Conservation (phyloP, 2,329 filamentous ascomycete genomes). For the Cercospora sp. region DNA sequence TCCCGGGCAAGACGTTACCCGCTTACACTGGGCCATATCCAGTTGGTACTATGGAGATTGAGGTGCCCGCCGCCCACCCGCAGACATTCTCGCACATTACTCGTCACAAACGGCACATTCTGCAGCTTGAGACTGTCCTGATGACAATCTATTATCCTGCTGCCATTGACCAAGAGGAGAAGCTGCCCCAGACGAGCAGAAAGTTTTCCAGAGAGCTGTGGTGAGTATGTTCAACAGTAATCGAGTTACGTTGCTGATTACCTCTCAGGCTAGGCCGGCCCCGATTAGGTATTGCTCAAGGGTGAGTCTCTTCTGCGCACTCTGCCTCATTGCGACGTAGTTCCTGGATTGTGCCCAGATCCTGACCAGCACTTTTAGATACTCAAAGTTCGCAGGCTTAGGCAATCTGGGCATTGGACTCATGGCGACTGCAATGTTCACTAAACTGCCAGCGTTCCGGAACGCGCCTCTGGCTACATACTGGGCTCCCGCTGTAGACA, state of each 20-base stretch:
- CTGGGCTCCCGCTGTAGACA: constrained; percentile 48
- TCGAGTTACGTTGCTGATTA: background rate
- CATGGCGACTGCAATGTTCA: constrained; percentile 62
- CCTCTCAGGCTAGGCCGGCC: constrained; percentile 54
- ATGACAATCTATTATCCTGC: constrained; percentile 68
- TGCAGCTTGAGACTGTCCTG: constrained; percentile 61
- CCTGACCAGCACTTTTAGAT: constrained; percentile 36
- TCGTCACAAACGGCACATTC: constrained; percentile 49
- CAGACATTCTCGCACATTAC: constrained; percentile 54
- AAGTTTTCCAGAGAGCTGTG: constrained; percentile 60
- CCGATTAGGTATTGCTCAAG: constrained; percentile 56
- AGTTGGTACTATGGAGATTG: constrained; percentile 57
- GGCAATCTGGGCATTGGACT: constrained; percentile 53
- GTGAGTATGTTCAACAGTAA: constrained; percentile 31
- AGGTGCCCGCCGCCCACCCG: constrained; percentile 53
- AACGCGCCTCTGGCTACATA: constrained; percentile 27
- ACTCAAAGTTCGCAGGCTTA: constrained; percentile 61
- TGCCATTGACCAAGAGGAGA: constrained; percentile 42
- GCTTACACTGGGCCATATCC: constrained; percentile 56
- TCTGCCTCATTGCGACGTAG: background rate
- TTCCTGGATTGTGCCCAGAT: background rate
- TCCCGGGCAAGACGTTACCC: constrained; percentile 50
- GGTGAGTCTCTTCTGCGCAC: constrained; percentile 29
- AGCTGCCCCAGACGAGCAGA: constrained; percentile 24
- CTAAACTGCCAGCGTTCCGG: constrained; percentile 55